Evolutionary conservation across 116 monocot genomes (phyloP), one percentile per base, ranked within the genome.

Genomic region (Papilionanthe hybrid): DNA sequence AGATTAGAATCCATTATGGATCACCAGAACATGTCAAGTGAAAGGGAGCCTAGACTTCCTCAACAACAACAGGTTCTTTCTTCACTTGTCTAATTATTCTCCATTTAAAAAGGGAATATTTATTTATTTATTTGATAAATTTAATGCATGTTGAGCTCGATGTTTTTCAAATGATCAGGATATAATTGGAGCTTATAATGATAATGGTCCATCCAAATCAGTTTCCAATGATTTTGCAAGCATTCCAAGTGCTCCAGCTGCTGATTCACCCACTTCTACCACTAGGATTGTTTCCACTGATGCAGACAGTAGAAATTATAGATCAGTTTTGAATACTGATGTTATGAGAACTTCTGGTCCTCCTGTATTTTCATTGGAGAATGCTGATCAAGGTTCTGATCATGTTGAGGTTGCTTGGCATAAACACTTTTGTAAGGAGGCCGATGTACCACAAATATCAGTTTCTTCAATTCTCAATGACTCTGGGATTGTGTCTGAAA

Each of bases 1-100:
- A 78, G 28, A 48, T 82, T 83, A 2, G 86, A 91, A 56, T 85
- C 87, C 41, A 77, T 84, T 8, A 83, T 87, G 72, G 87, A 84
- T 67, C 57, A 82, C 18, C 86, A 79, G 55, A 84, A 79, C 55
- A 87, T 80, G 74, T 9, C 47, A 49, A 80, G 30, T 68, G 80
- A 83, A 72, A 81, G 81, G 84, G 90, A 93, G 66, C 60, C 53
- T 71, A 77, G 58, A 42, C 72, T 84, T 5, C 65, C 81, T 76
- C 85, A 82, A 27, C 83, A 83, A 84, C 86, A 84, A 22, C 88
- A 87, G 57, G 67, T 75, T 7, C 13, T 76, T 79, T 42, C 20
- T 67, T 65, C 18, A 41, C 18, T 72, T 47, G 9, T 32, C 15
- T 43, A 32, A 71, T 18, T 48, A 7, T 41, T 50, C 82, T 48